Evolutionary conservation across 2,329 filamentous ascomycete species (phyloP), one percentile per base, ranked within the genome.

Genomic region (Nigrospora sphaerica): DNA sequence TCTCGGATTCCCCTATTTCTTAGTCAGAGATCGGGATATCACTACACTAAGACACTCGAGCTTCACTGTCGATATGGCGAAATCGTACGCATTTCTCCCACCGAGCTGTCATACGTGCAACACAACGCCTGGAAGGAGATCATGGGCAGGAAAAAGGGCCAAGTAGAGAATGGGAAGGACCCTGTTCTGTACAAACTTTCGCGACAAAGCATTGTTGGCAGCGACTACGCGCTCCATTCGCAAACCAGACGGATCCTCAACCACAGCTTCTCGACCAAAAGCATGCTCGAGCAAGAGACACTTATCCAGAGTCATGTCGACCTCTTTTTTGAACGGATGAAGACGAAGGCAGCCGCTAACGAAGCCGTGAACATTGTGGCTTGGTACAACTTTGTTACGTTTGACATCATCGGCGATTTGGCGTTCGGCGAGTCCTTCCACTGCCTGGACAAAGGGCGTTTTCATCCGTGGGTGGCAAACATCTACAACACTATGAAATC

Each of bases 281-380:
- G 61, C 44, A 62, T 72, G 64, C 60, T 64, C 12, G 67, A 61
- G 34, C 68, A 71, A 50, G 66, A 69, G 48, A 62, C 62, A 19
- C 58, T 70, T 41, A 67, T 72, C 45, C 53, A 52, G 16, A 52
- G 50, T 9, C 68, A 71, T 47, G 59, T 69, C 5, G 57, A 69
- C 45, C 51, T 66, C 36, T 49, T 70, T 34, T 56, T 68, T 18
- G 42, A 53, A 47, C 49, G 57, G 42, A 39, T 68, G 38, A 52
- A 51, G 46, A 36, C 13, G 16, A 36, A 9, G 34, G 34, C 16
- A 36, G 16, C 34, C 16, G 34, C 4, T 14, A 4, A 39, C 37
- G 37, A 32, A 12, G 12, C 37, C 12, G 37, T 62, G 4, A 58
- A 63, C 39, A 62, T 71, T 58, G 58, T 54, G 13, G 56, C 64